Conservation (phyloP, 1,139 yeast genomes). For the Hemisphaericaspora xylanilytica region DNA sequence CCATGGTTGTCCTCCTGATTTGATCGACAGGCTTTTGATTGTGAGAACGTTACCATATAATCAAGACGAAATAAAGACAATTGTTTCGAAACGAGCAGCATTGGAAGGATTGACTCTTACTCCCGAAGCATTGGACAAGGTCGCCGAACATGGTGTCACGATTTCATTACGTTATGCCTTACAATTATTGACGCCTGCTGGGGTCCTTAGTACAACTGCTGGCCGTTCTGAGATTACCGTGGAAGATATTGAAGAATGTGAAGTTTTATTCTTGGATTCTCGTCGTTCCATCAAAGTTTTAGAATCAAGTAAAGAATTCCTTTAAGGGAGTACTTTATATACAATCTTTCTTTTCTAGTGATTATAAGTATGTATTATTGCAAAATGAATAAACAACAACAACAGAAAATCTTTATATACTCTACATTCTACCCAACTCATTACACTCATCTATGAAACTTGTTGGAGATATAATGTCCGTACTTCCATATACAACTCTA, state of each 20-base stretch:
- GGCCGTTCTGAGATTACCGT: slow-evolving; percentile 69
- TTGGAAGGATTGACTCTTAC: slow-evolving; percentile 69
- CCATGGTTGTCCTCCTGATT: slow-evolving; percentile 95
- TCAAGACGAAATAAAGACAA: slow-evolving; percentile 76
- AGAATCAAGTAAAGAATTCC: slow-evolving; percentile 51
- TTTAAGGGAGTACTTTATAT: slow-evolving; percentile 22
- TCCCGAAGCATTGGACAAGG: slow-evolving; percentile 65
- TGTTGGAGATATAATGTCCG: slow-evolving; percentile 73
- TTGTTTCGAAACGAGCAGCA: slow-evolving; percentile 75
- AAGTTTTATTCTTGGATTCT: slow-evolving; percentile 81
- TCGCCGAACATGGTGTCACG: slow-evolving; percentile 68
- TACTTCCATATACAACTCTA: slow-evolving; percentile 80
- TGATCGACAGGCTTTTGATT: slow-evolving; percentile 85
- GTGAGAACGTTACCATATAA: slow-evolving; percentile 88
- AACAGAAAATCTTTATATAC: background rate
- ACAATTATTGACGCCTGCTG: slow-evolving; percentile 89
- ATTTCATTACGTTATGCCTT: slow-evolving; percentile 89
- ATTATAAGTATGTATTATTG: background rate
- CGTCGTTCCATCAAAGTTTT: slow-evolving; percentile 79
- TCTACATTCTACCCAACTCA: slow-evolving; percentile 41
- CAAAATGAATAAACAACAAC: background rate
- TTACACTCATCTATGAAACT: slow-evolving; percentile 75
- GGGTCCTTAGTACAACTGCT: slow-evolving; percentile 70
- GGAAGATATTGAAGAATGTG: slow-evolving; percentile 84
- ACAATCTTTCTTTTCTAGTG: no score